phyloP scores from a whole-genome alignment of 129 eudicot genomes.

The Saussurea involucrata region DNA sequence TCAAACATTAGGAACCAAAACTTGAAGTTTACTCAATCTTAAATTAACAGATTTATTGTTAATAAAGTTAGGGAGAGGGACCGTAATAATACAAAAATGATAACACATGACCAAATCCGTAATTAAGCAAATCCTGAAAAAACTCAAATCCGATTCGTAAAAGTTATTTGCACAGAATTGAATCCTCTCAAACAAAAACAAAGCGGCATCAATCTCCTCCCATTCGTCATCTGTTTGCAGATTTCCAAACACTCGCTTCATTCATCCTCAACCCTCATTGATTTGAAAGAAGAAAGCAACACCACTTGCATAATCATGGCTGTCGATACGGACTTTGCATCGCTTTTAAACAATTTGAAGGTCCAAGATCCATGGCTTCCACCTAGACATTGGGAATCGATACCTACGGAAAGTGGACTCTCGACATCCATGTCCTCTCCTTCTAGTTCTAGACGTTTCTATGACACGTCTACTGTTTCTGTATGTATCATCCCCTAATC shows the following conservation, averaged over 20 bases:
- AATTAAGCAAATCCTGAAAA: no score
- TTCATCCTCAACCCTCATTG: not conserved
- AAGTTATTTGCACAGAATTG: fast-evolving
- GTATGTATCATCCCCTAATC: constrained; percentile 33
- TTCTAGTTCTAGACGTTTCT: constrained; percentile 20
- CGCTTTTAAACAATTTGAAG: constrained; percentile 35
- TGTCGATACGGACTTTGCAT: constrained; percentile 34
- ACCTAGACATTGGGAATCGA: constrained; percentile 82
- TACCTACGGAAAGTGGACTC: constrained; percentile 57
- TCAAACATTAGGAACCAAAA: no score
- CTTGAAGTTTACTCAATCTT: no score
- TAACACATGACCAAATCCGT: no score
- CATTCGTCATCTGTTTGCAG: not conserved
- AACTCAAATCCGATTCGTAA: fast-evolving
- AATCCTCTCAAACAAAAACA: no score
- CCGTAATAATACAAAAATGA: no score
- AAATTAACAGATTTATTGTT: no score
- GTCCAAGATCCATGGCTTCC: constrained; percentile 54
- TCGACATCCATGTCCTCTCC: constrained; percentile 23
- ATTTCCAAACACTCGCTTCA: not conserved
- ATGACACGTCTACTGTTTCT: constrained; percentile 48
- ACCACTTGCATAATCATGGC: constrained; percentile 28
- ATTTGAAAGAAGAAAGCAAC: not conserved
- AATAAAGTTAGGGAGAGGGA: no score
- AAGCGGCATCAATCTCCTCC: not conserved